phyloP scores from a whole-genome alignment of 2,329 filamentous ascomycete species.

The Stachybotrys echinatus region DNA sequence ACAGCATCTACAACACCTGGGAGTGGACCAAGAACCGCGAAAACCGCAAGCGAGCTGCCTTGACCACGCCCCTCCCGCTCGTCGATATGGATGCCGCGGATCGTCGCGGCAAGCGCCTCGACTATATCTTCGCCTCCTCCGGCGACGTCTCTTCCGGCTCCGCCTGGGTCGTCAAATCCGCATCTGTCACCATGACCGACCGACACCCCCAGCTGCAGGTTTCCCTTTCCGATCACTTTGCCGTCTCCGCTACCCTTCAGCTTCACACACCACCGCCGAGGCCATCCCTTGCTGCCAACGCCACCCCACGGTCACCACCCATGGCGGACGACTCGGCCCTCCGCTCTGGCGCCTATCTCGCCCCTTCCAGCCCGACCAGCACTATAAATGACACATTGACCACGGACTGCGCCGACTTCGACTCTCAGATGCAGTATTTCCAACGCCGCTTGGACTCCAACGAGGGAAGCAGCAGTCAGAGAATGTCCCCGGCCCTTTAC shows the following conservation, averaged over 20 bases:
- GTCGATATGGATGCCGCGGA: constrained; percentile 65
- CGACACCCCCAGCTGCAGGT: constrained; percentile 77
- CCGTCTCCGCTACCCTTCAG: constrained; percentile 71
- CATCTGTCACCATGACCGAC: constrained; percentile 72
- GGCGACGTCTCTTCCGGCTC: constrained; percentile 28
- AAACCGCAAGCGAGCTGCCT: constrained; percentile 58
- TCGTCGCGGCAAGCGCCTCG: constrained; percentile 75
- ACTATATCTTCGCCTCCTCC: constrained; percentile 84
- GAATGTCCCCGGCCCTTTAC: constrained; percentile 22
- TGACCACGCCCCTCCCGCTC: constrained; percentile 31
- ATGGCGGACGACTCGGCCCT: constrained; percentile 10
- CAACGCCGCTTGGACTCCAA: constrained; percentile 9
- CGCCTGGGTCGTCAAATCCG: constrained; percentile 65
- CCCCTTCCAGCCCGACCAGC: constrained; percentile 14
- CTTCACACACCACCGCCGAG: constrained; percentile 12
- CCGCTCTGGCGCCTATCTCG: constrained; percentile 17
- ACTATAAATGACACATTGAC: constrained; percentile 11
- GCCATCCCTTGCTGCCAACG: constrained; percentile 9
- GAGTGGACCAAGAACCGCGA: constrained; percentile 72
- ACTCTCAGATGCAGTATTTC: constrained; percentile 25
- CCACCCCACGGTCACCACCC: constrained; percentile 9
- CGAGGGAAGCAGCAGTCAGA: constrained; percentile 5
- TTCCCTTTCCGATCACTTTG: constrained; percentile 92
- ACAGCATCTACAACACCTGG: constrained; percentile 88
- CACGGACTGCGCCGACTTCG: constrained; percentile 16